A percentile compares a stretch with the other conserved stretches of the same genome.
Conservation (phyloP, 306 rosid genomes). For the Cucumis cinereus region DNA sequence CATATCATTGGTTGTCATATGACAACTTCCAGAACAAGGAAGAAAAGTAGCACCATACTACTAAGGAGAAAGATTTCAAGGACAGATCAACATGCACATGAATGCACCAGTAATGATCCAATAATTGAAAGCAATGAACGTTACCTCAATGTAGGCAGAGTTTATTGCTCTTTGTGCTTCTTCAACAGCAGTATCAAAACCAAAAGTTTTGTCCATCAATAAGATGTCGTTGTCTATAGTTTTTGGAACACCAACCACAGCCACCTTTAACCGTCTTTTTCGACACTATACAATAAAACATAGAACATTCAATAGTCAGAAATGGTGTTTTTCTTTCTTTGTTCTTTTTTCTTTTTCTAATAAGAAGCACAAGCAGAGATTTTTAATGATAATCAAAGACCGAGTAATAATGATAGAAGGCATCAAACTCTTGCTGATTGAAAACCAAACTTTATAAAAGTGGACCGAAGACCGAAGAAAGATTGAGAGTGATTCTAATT, state of each 20-base stretch:
- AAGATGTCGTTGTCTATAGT: conserved; percentile 95
- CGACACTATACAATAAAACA: conserved; percentile 41
- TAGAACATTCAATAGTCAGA: background rate
- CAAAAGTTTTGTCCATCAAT: conserved; percentile 96
- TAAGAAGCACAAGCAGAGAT: background rate
- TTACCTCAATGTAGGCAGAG: conserved; percentile 95
- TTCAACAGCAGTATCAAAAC: conserved; percentile 98
- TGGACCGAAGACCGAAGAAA: background rate
- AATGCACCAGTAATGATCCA: background rate
- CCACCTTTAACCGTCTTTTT: conserved; percentile 55
- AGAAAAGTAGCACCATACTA: background rate
- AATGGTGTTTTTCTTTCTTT: background rate
- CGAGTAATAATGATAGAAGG: background rate
- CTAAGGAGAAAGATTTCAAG: background rate
- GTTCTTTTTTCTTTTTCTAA: background rate
- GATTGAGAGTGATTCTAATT: background rate
- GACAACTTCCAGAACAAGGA: background rate
- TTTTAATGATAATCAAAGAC: background rate
- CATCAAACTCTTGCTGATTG: background rate
- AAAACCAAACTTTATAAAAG: background rate
- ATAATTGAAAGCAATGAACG: background rate
- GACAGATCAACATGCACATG: background rate
- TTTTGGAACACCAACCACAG: conserved; percentile 92
- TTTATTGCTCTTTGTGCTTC: conserved; percentile 97
- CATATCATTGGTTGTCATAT: background rate